Base-by-base conservation (phyloP, 208 protist genomes). In the Leishmania aethiopica region DNA sequence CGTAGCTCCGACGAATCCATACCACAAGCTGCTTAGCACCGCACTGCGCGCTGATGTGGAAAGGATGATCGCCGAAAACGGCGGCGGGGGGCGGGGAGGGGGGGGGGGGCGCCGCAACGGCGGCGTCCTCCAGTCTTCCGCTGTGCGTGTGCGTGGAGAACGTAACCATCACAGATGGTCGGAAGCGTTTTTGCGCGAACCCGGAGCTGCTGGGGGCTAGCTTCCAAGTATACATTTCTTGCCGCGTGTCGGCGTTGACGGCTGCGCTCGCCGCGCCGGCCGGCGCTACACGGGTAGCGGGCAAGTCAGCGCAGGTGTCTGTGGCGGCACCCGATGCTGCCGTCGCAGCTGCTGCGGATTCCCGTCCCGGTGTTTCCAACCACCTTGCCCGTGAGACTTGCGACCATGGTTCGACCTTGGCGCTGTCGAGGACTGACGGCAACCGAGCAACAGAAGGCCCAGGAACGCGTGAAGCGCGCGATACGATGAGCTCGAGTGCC, bases 41-140 rank as follows among this genome's bases (percentile, higher is more conserved):
- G 70, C 80, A n/a, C 25, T 89, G 74, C 13, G 3, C 5, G 22
- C 10, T 4, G 86, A 89, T 78, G 64, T 84, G 45, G 17, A 15
- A 22, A 0, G 3, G 59, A 80, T 80, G 47, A 32, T 72, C 11
- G 22, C 11, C 37, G 8, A 42, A 45, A 47, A 47, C 55, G 37
- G 74, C 37, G 35, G 47, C 74, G 15, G 15, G 49, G 32, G 35
- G 22, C 32, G 49, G 40, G 40, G 40, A 42, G 40, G 40, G 47
- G 28, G 71, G 28, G 3, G n/a, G 8, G 71, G 47, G 28, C 47
- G 51, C 73, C 3, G 25, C n/a, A 10, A 4, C 62, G 0, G 37
- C 25, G 57, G 2, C 59, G 40, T 25, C 45, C 40, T 64, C 76
- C 22, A 11, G 37, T 8, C 40, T 13, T n/a, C 25, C 10, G 76